Base-by-base conservation (phyloP, 345 rosid genomes). In the Citrus trifoliata region DNA sequence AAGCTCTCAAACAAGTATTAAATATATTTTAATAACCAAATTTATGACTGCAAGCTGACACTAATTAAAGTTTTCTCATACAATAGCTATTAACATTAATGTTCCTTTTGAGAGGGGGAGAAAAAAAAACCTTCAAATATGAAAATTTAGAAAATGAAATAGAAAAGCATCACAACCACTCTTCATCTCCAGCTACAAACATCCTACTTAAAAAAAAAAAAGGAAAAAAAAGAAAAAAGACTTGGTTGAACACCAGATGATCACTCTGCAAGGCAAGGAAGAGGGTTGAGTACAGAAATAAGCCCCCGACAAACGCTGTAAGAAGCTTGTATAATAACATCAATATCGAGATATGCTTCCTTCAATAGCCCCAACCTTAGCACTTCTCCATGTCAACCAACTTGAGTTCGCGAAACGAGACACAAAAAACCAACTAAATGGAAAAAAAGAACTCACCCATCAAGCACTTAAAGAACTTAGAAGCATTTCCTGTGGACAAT, bases 401-500 rank as follows among this genome's bases (percentile, higher is more conserved):
- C 81, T 66, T 37, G 68, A 81, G 80, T 53, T 53, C n/a, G 1
- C 22, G 77, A 69, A 89, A 85, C 86, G 80, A 76, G 87, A 79
- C 82, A 79, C 80, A 18, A 83, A 85, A 84, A 85, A 84, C 87
- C 87, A 87, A 83, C 85, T 88, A 80, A 82, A 80, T 82, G 80
- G 81, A 59, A 80, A 81, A 81, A 80, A 72, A 46, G 27, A 80
- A 84, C 90, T 85, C 89, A 88, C 86, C 90, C 79, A 48, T 85
- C 76, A 65, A 77, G 73, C 75, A 66, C 71, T 79, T 71, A 28
- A 14, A 55, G 65, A 73, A 37, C 80, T 86, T 86, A 88, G 86
- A 88, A 88, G 89, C 91, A 88, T 85, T 89, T 89, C 88, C 92
- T 87, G 90, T 89, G 92, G 86, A 89, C 92, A 40, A 89, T 89